Evolutionary conservation across 805 yeast species (phyloP), one percentile per base, ranked within the genome.

Genomic region (Millerozyma miso): DNA sequence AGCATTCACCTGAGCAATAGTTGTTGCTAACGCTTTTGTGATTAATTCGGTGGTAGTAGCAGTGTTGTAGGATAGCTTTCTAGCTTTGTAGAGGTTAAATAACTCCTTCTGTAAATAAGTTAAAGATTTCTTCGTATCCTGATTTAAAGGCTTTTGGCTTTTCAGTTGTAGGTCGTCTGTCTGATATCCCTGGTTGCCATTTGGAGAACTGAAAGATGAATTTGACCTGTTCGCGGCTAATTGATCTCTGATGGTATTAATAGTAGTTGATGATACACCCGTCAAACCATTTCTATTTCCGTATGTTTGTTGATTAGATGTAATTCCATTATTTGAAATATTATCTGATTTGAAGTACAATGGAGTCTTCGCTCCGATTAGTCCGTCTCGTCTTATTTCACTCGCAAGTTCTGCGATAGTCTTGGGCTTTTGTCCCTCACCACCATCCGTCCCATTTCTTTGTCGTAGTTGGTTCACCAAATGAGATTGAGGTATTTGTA

Each of bases 11-110:
- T 86, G 93, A 8, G 95, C 91, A 48, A 90, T 88, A 0, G 96
- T 91, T 70, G 90, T 85, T 2, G 97, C 96, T 51, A 90, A 72
- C 1, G 97, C 96, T 53, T 86, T 89, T 6, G 97, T 90, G 52
- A 90, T 71, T 42, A 89, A 80, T 45, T 81, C 86, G 0, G 96
- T 86, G 39, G 91, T 88, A 4, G 88, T 80, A 19, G 85, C 89
- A 33, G 88, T 86, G 45, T 85, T 88, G 46, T 83, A 79, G 45
- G 88, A 79, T 35, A 71, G 54, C 52, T 79, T 84, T 47, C 89
- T 70, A 43, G 85, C 87, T 55, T 86, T 87, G 26, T 95, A 85
- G 44, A 90, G 75, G 12, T 81, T 76, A 53, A 88, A 83, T 18
- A 91, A 69, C 58, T 90, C 96, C 54, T 88, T 89, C 63, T 91